Base-by-base conservation (phyloP, 2,329 filamentous ascomycete genomes). In the Pseudopyricularia cyperi region DNA sequence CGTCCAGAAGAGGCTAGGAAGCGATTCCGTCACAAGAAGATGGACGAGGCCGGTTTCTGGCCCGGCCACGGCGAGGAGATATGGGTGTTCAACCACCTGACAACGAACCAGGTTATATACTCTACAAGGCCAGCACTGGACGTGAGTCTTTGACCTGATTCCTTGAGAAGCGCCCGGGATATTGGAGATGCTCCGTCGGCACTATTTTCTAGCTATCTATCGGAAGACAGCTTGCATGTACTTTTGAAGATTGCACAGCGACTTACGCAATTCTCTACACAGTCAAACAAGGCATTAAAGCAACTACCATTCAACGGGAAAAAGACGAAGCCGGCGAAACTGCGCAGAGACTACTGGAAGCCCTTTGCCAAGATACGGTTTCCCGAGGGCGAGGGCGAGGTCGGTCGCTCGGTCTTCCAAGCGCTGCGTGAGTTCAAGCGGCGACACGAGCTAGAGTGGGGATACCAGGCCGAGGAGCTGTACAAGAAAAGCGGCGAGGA, bases 301-400 rank as follows among this genome's bases (percentile, higher is more conserved):
- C 65, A 66, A 47, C 58, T 85, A 55, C 75, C 79, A 48, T 85
- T 76, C 69, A 80, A 80, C 57, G 82, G 81, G 66, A 85, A 85
- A 64, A 84, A 86, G 66, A 73, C 77, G 47, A 76, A 78, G 57
- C 80, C 80, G 2, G 63, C 74, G 52, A 79, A 77, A 59, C 68
- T 85, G 37, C 79, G 82, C 54, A 83, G 80, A 65, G 82, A 86
- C 68, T 78, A 80, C 66, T 85, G 83, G 82, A 68, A 69, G 33
- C 77, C 78, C 7, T 67, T 85, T 59, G 80, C 79, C 50, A 66
- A 74, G 56, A 76, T 85, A 55, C 68, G 74, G 60, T 80, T 86
- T 62, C 73, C 73, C 44, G 55, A 65, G 46, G 76, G 74, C 44
- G 66, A 70, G 37, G 75, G 74, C 54, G 62, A 67, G 26, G 68